Evolutionary conservation across 1,284 basidiomycete species (phyloP), one percentile per base, ranked within the genome.

Genomic region (Serendipita sp.): DNA sequence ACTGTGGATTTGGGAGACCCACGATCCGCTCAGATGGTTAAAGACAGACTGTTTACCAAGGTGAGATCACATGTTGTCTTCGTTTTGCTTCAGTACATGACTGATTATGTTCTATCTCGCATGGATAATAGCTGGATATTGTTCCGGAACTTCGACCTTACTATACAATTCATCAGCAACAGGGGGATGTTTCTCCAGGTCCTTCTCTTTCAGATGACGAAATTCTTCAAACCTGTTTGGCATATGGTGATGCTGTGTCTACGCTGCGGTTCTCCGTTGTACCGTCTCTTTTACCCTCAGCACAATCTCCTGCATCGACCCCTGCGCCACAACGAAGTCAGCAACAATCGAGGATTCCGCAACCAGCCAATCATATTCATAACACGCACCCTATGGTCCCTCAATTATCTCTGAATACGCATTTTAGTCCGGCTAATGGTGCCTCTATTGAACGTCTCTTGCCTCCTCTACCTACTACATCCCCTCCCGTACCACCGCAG

Each of bases 1-100:
- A 58, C 53, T n/a, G 53, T 58, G 15, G 53, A 58, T 58, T 58
- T 58, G 53, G 53, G 53, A 30, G 53, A 58, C 12, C 22, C 53
- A 12, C 22, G 53, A 58, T 58, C 53, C 53, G 53, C 53, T 35
- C 53, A 58, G 29, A 58, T 58, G 53, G 53, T 58, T 32, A 58
- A 58, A 35, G 53, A 58, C 26, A 30, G 53, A 32, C n/a, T 58
- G 32, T 58, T 58, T 32, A n/a, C 53, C n/a, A 58, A 58, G 34
- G 53, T 58, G 22, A n/a, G 53, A 26, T 35, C 17, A 22, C 29
- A 30, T 22, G 29, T 13, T 13, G 38, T 41, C 29, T 17, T 17
- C 34, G 32, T 30, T 32, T 35, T n/a, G 13, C 34, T 22, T 26
- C n/a, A 22, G 15, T 32, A 12, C 0, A 4, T 58, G 8, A 58